Conservation (phyloP, 78 protist genomes). For the Planoprotostelium fungivorum region DNA sequence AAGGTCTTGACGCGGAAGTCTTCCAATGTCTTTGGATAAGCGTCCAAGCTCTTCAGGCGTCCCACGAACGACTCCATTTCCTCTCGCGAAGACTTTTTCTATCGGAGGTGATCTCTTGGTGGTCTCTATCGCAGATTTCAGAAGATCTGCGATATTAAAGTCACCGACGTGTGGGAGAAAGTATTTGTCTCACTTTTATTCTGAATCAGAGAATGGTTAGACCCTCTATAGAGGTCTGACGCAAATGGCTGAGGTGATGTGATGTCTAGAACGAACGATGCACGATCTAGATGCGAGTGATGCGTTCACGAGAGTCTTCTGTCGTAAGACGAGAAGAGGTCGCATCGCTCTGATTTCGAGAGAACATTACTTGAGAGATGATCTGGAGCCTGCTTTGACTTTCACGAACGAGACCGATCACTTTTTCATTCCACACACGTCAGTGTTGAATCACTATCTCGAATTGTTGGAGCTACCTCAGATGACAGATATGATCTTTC, state of each 20-base stretch:
- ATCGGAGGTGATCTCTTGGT: too few species aligned
- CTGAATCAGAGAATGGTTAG: too few species aligned
- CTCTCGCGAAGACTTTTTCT: too few species aligned
- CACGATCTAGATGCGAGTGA: not conserved
- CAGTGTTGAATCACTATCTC: not conserved
- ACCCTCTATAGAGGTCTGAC: too few species aligned
- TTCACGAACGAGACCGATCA: not conserved
- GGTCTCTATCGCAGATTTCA: too few species aligned
- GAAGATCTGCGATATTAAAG: too few species aligned
- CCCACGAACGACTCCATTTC: not conserved
- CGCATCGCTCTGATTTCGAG: not conserved
- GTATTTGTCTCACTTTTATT: too few species aligned
- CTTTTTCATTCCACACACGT: not conserved
- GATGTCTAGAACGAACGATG: too few species aligned
- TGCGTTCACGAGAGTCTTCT: not conserved
- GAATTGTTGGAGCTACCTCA: not conserved
- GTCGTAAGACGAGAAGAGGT: not conserved
- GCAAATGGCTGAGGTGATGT: too few species aligned
- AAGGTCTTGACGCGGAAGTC: constrained; percentile 79
- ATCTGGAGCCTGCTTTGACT: not conserved
- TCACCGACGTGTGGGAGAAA: too few species aligned
- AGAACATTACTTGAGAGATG: not conserved
- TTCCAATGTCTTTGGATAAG: constrained; percentile 85
- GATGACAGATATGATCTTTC: not conserved
- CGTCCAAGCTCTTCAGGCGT: constrained; percentile 68